Percentiles rank a stretch among this genome's conserved stretches.
These are phyloP conservation scores for Dryas integrifolia DNA, from an alignment of 331 rosid genomes.

Conservation along the genomic window DNA sequence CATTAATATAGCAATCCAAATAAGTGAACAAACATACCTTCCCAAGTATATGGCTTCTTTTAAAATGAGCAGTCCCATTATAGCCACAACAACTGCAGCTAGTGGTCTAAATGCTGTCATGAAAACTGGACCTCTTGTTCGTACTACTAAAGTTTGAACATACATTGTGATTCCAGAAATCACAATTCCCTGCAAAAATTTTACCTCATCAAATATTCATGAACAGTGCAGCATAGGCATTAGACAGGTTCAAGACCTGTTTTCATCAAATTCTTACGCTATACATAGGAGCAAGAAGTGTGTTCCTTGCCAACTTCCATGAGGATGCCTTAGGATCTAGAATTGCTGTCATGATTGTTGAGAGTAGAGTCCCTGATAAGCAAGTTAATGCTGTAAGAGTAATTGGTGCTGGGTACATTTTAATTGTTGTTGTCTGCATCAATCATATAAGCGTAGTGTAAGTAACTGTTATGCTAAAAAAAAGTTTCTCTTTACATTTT, in stretches of 20 bases:
- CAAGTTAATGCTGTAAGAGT: conserved; percentile 24
- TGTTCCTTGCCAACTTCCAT: conserved; percentile 33
- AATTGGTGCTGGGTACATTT: conserved; percentile 27
- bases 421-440: conserved; percentile 22
- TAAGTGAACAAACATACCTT: conserved; percentile 6
- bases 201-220: not conserved
- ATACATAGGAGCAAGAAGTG: conserved; percentile 30
- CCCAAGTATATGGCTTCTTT: conserved; percentile 31
- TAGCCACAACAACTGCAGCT: conserved; percentile 15
- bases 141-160: conserved; percentile 13
- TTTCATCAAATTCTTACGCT: conserved; percentile 7
- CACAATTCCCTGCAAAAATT: conserved; percentile 26
- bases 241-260: not conserved
- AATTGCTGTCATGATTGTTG: conserved; percentile 19
- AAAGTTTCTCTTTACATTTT: not conserved
- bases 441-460: not conserved
- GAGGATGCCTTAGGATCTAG: conserved; percentile 30
- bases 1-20: too few relatives aligned
- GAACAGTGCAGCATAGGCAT: not conserved
- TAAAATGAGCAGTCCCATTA: conserved; percentile 14
- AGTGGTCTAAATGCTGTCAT: conserved; percentile 28
- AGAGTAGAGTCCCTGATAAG: conserved; percentile 29
- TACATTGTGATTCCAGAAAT: conserved; percentile 5
- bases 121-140: conserved; percentile 32
- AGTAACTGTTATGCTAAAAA: not conserved